Conservation (phyloP, 2,329 filamentous ascomycete species). For the Dactylellina parvicollis region DNA sequence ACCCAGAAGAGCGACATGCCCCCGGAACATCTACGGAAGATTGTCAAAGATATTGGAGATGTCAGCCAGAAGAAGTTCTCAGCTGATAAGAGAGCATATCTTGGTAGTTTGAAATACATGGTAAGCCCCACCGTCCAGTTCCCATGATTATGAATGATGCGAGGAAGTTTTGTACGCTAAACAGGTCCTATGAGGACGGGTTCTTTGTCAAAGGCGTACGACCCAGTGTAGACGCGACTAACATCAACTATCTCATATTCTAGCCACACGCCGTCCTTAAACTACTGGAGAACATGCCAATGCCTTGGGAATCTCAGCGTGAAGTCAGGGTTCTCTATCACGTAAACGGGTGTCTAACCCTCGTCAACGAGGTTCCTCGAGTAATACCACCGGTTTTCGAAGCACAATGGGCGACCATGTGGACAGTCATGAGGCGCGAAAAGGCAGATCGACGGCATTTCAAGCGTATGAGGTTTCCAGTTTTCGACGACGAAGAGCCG, state of each 20-base stretch:
- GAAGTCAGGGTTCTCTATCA: slow-evolving; percentile 99
- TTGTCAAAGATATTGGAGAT: slow-evolving; percentile 97
- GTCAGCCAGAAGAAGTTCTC: slow-evolving; percentile 99
- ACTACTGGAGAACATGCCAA: slow-evolving; percentile 98
- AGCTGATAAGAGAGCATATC: slow-evolving; percentile 96
- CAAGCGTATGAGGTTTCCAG: slow-evolving; percentile 98
- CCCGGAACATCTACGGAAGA: slow-evolving; percentile 96
- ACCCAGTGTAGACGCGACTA: slow-evolving; percentile 54
- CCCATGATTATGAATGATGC: slow-evolving; percentile 5
- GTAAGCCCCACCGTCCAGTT: slow-evolving; percentile 51
- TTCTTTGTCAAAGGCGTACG: slow-evolving; percentile 45
- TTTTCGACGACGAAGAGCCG: slow-evolving; percentile 98
- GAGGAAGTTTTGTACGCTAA: slow-evolving; percentile 53
- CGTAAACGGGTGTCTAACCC: slow-evolving; percentile 93
- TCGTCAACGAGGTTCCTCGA: slow-evolving; percentile 95
- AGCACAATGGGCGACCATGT: slow-evolving; percentile 99
- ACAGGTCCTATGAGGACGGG: slow-evolving; percentile 46
- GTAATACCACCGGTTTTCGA: slow-evolving; percentile 98
- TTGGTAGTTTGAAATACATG: slow-evolving; percentile 99
- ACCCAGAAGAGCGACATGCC: slow-evolving; percentile 99
- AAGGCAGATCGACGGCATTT: slow-evolving; percentile 96
- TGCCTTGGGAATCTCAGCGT: slow-evolving; percentile 97
- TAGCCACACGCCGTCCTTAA: slow-evolving; percentile 92
- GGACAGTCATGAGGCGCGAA: slow-evolving; percentile 96
- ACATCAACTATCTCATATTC: slow-evolving; percentile 39